Evolutionary conservation across 768 basidiomycete species (phyloP).

Genomic region (Podaxis pistillaris): DNA sequence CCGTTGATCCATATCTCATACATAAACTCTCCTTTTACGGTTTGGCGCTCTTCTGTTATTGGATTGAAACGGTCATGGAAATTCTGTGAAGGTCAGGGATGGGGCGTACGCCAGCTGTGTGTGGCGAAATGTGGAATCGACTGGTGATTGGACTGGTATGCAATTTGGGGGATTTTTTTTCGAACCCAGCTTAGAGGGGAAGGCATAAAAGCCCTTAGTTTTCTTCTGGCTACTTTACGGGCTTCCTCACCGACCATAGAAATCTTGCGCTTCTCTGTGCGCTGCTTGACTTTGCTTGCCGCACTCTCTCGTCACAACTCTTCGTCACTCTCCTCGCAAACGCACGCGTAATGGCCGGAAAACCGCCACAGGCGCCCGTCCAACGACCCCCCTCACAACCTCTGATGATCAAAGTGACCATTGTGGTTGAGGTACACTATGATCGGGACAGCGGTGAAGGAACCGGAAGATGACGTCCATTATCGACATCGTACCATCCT

Average conservation of each 20-base stretch:
- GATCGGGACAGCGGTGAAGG: no score
- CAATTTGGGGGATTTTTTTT: neutral
- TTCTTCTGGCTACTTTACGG: neutral
- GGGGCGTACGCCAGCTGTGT: neutral
- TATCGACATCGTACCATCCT: neutral
- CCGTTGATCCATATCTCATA: neutral
- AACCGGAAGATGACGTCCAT: no score
- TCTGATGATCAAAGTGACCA: no score
- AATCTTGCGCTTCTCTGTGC: neutral
- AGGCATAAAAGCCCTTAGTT: neutral
- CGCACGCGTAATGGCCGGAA: no score
- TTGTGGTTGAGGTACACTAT: no score
- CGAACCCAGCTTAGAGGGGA: neutral
- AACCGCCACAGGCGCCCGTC: no score
- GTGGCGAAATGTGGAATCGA: no score
- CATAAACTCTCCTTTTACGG: neutral
- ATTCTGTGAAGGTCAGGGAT: neutral
- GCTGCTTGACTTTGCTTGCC: neutral
- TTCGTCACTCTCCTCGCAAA: no score
- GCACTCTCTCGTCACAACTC: neutral
- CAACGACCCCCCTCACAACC: no score
- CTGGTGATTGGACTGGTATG: neutral
- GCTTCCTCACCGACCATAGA: neutral
- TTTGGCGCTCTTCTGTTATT: neutral
- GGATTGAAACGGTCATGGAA: neutral